Evolutionary conservation across 192 early-diverging fungal species (phyloP).

Genomic region (Coemansia sp.): DNA sequence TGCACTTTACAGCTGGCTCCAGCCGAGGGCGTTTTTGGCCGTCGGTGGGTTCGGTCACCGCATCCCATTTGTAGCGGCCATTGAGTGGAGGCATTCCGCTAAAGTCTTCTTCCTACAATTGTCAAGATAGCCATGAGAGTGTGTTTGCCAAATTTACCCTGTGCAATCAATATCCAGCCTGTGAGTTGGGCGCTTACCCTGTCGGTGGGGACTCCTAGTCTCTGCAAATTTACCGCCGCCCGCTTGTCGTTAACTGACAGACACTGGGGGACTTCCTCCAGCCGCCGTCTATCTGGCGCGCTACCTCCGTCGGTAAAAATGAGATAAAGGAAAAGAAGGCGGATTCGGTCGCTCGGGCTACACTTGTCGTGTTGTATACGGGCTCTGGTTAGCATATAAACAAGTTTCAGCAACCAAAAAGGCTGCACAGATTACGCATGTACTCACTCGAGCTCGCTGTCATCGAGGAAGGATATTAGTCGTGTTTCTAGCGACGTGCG

Average conservation of each 20-base stretch:
- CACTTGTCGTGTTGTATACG: no score
- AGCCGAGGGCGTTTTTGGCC: conserved; percentile 18
- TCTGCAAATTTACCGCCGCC: conserved; percentile 27
- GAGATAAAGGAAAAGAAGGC: conserved; percentile 41
- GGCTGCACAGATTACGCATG: background rate
- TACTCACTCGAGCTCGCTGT: conserved; percentile 35
- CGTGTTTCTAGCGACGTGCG: conserved; percentile 25
- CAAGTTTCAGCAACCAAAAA: background rate
- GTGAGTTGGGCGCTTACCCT: no score
- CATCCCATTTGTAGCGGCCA: background rate
- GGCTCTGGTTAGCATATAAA: no score
- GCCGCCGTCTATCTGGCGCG: conserved; percentile 31
- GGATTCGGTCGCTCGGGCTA: conserved; percentile 39
- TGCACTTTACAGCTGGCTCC: conserved; percentile 32
- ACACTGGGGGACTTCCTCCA: conserved; percentile 46
- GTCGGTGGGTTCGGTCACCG: background rate
- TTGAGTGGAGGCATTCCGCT: background rate
- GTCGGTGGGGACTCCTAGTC: conserved; percentile 34
- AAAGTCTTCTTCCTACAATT: background rate
- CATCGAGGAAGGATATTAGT: conserved; percentile 36
- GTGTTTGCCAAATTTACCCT: no score
- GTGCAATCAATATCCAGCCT: no score
- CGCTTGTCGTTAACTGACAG: conserved; percentile 38
- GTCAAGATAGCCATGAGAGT: no score
- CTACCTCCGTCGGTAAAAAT: conserved; percentile 30